Evolutionary conservation across 192 early-diverging fungal genomes (phyloP), one percentile per base, ranked within the genome.

Genomic region (Coemansia sp.): DNA sequence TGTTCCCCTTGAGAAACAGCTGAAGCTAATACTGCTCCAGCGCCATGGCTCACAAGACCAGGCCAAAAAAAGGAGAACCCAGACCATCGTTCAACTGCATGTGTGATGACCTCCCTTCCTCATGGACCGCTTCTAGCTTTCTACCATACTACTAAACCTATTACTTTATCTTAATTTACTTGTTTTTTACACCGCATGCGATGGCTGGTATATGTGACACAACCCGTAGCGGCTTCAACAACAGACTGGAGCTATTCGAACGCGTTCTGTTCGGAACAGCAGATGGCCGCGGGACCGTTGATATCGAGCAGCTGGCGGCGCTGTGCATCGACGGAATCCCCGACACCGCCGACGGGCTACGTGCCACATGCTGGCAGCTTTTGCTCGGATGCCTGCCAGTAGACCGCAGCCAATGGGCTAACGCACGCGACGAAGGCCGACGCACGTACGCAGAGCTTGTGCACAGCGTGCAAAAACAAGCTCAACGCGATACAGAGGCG

Each of bases 291-390:
- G 60, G 48, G 16, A 33, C 55, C 4, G 42, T 69, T 1, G 71
- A 72, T n/a, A 18, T 72, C 5, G 25, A 11, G 60, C 60, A 57
- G 29, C 60, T 72, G 20, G 50, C 51, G 8, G 28, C 25, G 42
- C 69, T 72, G n/a, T 64, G 69, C 63, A 65, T 52, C 32, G 31
- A 29, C 56, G 69, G 69, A 18, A 61, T 72, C 25, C 63, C 63
- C 5, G 69, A 72, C 17, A 22, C 17, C 5, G 63, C 51, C 22
- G 16, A 20, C 42, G 63, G 58, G 40, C 63, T 64, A 48, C 69
- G 69, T 2, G 48, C 63, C 8, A 33, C 64, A 22, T 71, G 69
- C 69, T 71, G 69, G 69, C 56, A 66, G 59, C 25, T 71, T 14
- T 50, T 71, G 63, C 25, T 56, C 4, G 64, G 69, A 4, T 32